Evolutionary conservation across 495 filamentous ascomycete species (phyloP), one percentile per base, ranked within the genome.

Genomic region (Annulohypoxylon moriforme): DNA sequence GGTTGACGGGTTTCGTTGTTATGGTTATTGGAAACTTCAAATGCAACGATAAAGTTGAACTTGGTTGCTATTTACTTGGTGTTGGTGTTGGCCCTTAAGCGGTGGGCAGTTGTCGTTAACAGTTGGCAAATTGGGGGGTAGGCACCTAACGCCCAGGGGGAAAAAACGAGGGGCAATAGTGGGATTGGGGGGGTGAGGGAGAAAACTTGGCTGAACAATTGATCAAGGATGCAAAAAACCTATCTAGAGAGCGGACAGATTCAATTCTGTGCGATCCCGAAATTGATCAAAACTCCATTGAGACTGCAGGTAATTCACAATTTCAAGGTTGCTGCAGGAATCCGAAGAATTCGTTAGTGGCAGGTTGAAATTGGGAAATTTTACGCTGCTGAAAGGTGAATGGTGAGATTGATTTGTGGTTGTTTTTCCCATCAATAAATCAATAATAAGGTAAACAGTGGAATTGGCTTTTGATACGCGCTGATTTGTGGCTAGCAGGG

Each of bases 391-490:
- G 64, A 53, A 29, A 3, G 6, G 6, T 29, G 27, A 6, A 31
- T 68, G 53, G 57, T 61, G 47, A 53, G 46, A 60, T 62, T 36
- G 71, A 22, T 58, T 53, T 64, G 52, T 67, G 33, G 67, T 73
- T 77, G 73, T 75, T 75, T 75, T 75, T 71, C 63, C 66, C 46
- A 49, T 22, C 46, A 52, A 27, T 52, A 29, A 34, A 18, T 29
- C 14, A n/a, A 20, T 27, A 75, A 72, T 67, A 77, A 75, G 58
- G 59, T 69, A 69, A 69, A 77, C 75, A 77, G 46, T 62, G 20
- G 34, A 64, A 66, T 34, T 62, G 14, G 29, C 50, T 38, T 66
- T 38, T 42, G 53, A 58, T 50, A 69, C 67, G 67, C 67, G 67
- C 67, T 22, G 46, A 34, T 20, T 33, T 59, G 67, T 69, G 67